Conservation (phyloP, 257 asterid species). For the Primulina huaijiensis region DNA sequence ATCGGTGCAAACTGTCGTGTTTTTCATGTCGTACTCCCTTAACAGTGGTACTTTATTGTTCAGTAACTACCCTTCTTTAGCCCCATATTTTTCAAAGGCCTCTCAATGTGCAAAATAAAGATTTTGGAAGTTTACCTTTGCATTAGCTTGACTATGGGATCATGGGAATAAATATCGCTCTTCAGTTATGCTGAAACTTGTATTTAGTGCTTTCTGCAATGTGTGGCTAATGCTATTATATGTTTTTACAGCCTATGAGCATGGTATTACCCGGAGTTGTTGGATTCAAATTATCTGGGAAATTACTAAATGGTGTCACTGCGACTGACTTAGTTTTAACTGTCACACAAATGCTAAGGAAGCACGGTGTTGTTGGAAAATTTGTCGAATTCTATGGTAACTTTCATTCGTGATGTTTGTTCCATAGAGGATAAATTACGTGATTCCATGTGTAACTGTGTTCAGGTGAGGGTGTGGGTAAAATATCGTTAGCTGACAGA, state of each 20-base stretch:
- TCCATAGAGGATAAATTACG: conserved; percentile 14
- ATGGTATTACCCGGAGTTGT: conserved; percentile 95
- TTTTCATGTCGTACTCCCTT: conserved; percentile 8
- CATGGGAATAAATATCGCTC: conserved; percentile 7
- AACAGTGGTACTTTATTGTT: not conserved
- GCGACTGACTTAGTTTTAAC: conserved; percentile 90
- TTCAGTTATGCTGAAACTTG: conserved; percentile 18
- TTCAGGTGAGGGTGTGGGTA: conserved; percentile 78
- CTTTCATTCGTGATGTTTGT: conserved; percentile 3
- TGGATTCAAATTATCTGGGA: conserved; percentile 88
- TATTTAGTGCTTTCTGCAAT: conserved; percentile 20
- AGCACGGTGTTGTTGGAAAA: conserved; percentile 91
- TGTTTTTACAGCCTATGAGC: conserved; percentile 79
- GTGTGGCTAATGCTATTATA: conserved; percentile 24
- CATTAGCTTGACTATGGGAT: conserved; percentile 4
- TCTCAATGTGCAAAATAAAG: not conserved
- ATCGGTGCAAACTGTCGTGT: not conserved
- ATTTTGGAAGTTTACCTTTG: conserved; percentile 9
- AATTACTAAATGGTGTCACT: conserved; percentile 74
- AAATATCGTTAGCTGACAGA: conserved; percentile 93
- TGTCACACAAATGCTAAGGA: conserved; percentile 82
- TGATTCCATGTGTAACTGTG: conserved; percentile 18
- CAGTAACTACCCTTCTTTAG: not conserved
- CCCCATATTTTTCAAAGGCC: not conserved
- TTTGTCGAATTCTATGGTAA: conserved; percentile 81